Conservation (phyloP, 345 rosid species). For the Sapria himalayana region DNA sequence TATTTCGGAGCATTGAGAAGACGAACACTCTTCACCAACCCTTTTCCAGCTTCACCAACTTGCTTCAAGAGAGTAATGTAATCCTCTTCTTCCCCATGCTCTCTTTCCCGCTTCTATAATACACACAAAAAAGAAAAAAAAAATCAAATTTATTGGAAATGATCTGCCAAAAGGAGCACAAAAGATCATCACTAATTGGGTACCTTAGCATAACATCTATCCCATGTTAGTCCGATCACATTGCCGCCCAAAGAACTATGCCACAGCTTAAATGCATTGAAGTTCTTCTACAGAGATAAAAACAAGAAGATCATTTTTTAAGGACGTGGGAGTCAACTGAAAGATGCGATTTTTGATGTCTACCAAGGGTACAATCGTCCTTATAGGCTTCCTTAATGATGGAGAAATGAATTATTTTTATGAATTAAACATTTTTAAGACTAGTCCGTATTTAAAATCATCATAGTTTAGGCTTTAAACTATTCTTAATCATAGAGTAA, state of each 20-base stretch:
- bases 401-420: too few species aligned
- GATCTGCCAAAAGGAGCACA: slow-evolving; percentile 3
- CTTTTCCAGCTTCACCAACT: slow-evolving; percentile 62
- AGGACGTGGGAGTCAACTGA: too few species aligned
- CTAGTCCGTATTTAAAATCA: too few species aligned
- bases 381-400: too few species aligned
- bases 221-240: slow-evolving; percentile 72
- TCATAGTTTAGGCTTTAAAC: too few species aligned
- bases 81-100: slow-evolving; percentile 20
- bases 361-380: not conserved
- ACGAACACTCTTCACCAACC: slow-evolving; percentile 49
- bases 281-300: slow-evolving; percentile 27
- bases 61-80: slow-evolving; percentile 31
- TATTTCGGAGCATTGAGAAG: slow-evolving; percentile 45
- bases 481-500: too few species aligned
- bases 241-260: slow-evolving; percentile 79
- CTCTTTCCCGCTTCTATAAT: slow-evolving; percentile 48
- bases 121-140: not conserved
- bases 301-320: not conserved
- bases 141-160: not conserved
- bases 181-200: not conserved
- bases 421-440: too few species aligned
- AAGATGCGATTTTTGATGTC: not conserved
- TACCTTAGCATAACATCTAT: slow-evolving; percentile 40
- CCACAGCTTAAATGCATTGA: slow-evolving; percentile 48